These are phyloP conservation scores for Candida germanica DNA, from an alignment of 805 yeast species.

Conservation along the genomic window DNA sequence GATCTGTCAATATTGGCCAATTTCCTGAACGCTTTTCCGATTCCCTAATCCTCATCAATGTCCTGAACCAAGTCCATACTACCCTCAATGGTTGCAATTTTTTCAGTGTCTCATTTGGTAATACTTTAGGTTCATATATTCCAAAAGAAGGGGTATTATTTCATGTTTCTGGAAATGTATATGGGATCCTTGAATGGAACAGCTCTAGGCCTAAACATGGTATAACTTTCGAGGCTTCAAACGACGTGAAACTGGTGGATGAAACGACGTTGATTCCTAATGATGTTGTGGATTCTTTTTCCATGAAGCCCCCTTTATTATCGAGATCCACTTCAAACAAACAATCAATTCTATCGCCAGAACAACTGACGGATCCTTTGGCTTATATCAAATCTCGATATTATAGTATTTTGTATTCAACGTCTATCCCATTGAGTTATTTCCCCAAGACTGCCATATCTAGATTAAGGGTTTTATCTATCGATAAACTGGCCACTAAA, in stretches of 20 bases:
- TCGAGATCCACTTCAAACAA: background rate
- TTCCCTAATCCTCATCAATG: slow-evolving; percentile 5
- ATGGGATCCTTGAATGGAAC: slow-evolving; percentile 12
- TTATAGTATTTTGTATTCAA: slow-evolving; percentile 34
- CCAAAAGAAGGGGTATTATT: slow-evolving; percentile 13
- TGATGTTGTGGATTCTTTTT: slow-evolving; percentile 6
- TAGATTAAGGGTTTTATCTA: slow-evolving; percentile 44
- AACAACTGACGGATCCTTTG: slow-evolving; percentile 22
- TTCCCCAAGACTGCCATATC: slow-evolving; percentile 49
- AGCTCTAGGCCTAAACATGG: slow-evolving; percentile 6
- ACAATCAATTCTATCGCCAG: slow-evolving; percentile 10
- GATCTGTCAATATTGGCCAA: slow-evolving; percentile 8
- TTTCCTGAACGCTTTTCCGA: slow-evolving; percentile 10
- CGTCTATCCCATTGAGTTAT: slow-evolving; percentile 39
- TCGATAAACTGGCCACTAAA: slow-evolving; percentile 15
- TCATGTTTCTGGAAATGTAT: slow-evolving; percentile 3
- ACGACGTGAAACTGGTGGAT: background rate
- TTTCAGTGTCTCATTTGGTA: slow-evolving; percentile 10
- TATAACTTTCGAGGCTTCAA: background rate
- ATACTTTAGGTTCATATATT: slow-evolving; percentile 11
- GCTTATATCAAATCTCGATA: slow-evolving; percentile 33
- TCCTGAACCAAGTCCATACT: slow-evolving; percentile 6
- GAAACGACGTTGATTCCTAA: background rate
- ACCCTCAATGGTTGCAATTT: background rate
- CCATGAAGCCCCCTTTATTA: slow-evolving; percentile 17